A percentile compares a stretch with the other conserved stretches of the same genome.
phyloP scores from a whole-genome alignment of 345 rosid species.

The Pelargonium nanum region DNA sequence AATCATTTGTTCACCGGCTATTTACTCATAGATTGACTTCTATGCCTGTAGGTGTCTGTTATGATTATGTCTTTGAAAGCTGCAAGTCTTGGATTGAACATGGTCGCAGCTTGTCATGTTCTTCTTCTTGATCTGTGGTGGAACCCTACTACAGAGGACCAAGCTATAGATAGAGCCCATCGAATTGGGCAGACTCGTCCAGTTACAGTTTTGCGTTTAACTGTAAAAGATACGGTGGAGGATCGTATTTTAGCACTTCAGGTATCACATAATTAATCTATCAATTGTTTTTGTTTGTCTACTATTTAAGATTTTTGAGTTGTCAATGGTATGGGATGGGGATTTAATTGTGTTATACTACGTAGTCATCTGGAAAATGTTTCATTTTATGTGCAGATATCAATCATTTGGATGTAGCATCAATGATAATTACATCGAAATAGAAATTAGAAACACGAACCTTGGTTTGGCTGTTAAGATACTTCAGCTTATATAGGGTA shows the following conservation, averaged over 20 bases:
- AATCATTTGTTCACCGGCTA: no score
- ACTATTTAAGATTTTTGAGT: no score
- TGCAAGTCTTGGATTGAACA: conserved; percentile 92
- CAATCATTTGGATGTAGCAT: no score
- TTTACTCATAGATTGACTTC: background rate
- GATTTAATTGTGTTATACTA: no score
- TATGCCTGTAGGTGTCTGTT: conserved; percentile 54
- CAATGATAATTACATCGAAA: no score
- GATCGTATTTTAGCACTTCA: conserved; percentile 88
- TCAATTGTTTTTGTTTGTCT: background rate
- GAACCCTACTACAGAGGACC: conserved; percentile 98
- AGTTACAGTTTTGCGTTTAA: conserved; percentile 72
- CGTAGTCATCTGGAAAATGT: no score
- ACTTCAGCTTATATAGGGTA: no score
- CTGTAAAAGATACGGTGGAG: conserved; percentile 82
- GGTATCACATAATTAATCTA: conserved; percentile 36
- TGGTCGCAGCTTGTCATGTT: conserved; percentile 96
- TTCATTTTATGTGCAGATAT: no score
- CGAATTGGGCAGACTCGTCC: conserved; percentile 94
- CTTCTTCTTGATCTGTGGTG: conserved; percentile 90
- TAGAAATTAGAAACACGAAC: no score
- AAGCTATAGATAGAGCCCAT: conserved; percentile 96
- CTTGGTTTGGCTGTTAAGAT: no score
- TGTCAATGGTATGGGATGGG: no score
- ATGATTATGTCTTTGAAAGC: conserved; percentile 97